A percentile compares a stretch with the other conserved stretches of the same genome.
These are phyloP conservation scores for Xylariaceae sp. DNA, from an alignment of 2,329 filamentous ascomycete genomes.

Conservation along the genomic window DNA sequence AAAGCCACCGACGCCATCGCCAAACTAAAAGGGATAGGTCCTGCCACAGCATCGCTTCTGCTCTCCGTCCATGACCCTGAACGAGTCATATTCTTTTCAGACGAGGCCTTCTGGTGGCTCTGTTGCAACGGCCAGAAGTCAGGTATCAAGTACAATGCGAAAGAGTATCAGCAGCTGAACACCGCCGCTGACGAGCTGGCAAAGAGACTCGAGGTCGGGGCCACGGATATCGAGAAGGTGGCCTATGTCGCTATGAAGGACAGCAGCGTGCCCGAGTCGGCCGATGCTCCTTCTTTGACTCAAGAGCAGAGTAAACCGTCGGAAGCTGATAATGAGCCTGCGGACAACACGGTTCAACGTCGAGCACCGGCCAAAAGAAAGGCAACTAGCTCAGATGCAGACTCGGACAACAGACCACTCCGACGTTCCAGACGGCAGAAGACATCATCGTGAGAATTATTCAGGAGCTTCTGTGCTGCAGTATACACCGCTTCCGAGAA, in stretches of 20 bases:
- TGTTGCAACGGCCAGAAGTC: slow-evolving; percentile 47
- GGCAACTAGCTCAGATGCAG: background rate
- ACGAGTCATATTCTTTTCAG: slow-evolving; percentile 67
- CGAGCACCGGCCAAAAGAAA: slow-evolving; percentile 14
- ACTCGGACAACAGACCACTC: slow-evolving; percentile 1
- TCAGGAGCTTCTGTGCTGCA: background rate
- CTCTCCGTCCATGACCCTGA: slow-evolving; percentile 59
- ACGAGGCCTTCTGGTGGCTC: slow-evolving; percentile 72
- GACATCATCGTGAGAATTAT: slow-evolving; percentile 6
- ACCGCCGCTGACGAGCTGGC: slow-evolving; percentile 39
- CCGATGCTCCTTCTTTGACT: background rate
- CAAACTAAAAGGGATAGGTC: slow-evolving; percentile 67
- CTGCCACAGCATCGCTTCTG: slow-evolving; percentile 71
- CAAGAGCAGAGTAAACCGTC: slow-evolving; percentile 5
- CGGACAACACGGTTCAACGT: background rate
- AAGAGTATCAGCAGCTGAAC: slow-evolving; percentile 61
- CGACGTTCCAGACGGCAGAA: slow-evolving; percentile 17
- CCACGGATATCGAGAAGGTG: slow-evolving; percentile 63
- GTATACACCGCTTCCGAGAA: background rate
- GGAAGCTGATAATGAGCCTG: slow-evolving; percentile 12
- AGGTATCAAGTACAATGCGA: slow-evolving; percentile 62
- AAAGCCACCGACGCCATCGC: slow-evolving; percentile 50
- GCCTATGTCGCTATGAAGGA: slow-evolving; percentile 62
- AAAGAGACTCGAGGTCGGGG: slow-evolving; percentile 47
- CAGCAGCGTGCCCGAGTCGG: slow-evolving; percentile 10